Percentiles rank a stretch among this genome's conserved stretches.
Conservation (phyloP, 2,329 filamentous ascomycete genomes). For the Exutisphaerella laricina region DNA sequence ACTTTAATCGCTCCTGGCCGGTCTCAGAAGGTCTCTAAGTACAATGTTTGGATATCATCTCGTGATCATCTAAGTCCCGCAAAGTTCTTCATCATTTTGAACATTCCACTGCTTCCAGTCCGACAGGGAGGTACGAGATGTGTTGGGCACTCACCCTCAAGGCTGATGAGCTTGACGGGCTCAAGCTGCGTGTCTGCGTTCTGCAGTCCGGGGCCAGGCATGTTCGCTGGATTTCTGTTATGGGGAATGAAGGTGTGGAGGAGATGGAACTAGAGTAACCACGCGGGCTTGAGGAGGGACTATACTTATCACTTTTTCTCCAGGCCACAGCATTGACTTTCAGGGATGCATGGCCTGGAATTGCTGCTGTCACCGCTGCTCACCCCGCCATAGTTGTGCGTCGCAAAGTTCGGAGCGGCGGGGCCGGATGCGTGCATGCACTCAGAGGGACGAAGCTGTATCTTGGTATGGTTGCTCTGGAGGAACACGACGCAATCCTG, state of each 20-base stretch:
- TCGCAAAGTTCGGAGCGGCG: constrained; percentile 6
- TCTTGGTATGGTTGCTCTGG: background rate
- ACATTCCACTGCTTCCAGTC: background rate
- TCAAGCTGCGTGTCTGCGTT: constrained; percentile 25
- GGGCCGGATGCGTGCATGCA: constrained; percentile 4
- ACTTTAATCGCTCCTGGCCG: no score
- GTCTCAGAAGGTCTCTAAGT: constrained; percentile 13
- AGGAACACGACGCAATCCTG: background rate
- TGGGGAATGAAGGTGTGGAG: background rate
- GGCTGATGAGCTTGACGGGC: constrained; percentile 31
- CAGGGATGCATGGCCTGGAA: constrained; percentile 5
- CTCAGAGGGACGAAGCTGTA: background rate
- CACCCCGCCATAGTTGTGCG: constrained; percentile 8
- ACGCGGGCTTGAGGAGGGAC: background rate
- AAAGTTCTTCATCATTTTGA: constrained; percentile 7
- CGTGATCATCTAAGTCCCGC: constrained; percentile 7
- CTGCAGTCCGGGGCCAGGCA: constrained; percentile 13
- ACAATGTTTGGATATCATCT: constrained; percentile 1
- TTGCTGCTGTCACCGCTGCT: constrained; percentile 8
- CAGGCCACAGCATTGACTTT: constrained; percentile 3
- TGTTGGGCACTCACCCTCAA: constrained; percentile 29
- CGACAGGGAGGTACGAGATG: background rate
- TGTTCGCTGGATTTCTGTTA: constrained; percentile 5
- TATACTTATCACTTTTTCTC: constrained; percentile 4
- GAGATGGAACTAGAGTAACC: background rate